A percentile compares a stretch with the other conserved stretches of the same genome.
Evolutionary conservation across 2,329 filamentous ascomycete species (phyloP).

Genomic region (Didymella pinodella): DNA sequence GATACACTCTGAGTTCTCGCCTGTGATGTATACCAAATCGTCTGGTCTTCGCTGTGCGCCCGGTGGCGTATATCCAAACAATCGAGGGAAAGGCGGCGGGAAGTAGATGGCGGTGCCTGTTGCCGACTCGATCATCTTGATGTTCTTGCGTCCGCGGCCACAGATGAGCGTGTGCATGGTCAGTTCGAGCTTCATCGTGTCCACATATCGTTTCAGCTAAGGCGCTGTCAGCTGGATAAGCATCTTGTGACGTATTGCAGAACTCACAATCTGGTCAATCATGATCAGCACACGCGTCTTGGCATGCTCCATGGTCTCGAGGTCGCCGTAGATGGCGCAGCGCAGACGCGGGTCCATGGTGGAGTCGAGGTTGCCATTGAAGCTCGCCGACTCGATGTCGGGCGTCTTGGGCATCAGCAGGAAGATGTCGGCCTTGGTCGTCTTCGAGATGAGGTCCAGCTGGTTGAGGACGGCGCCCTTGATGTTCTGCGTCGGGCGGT

Average conservation of each 20-base stretch:
- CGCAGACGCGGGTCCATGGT: conserved; percentile 87
- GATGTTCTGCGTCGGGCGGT: conserved; percentile 71
- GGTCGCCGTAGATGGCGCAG: conserved; percentile 93
- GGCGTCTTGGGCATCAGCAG: conserved; percentile 88
- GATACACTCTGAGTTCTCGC: conserved; percentile 84
- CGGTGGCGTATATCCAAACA: conserved; percentile 88
- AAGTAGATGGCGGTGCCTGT: conserved; percentile 99
- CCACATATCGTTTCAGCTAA: conserved; percentile 76
- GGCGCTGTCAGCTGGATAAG: conserved; percentile 46
- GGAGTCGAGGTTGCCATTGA: conserved; percentile 76
- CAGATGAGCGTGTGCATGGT: conserved; percentile 92
- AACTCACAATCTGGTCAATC: conserved; percentile 87
- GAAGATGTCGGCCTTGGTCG: conserved; percentile 96
- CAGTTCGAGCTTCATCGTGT: conserved; percentile 81
- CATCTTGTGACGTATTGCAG: conserved; percentile 29
- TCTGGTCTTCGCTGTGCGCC: conserved; percentile 83
- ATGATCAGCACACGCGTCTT: conserved; percentile 96
- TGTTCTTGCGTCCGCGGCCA: conserved; percentile 93
- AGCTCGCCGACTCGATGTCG: conserved; percentile 78
- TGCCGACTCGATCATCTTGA: conserved; percentile 94
- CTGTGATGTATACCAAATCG: conserved; percentile 94
- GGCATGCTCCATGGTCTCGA: conserved; percentile 93
- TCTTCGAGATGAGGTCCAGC: conserved; percentile 84
- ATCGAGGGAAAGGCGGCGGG: conserved; percentile 88
- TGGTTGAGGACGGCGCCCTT: conserved; percentile 81